Evolutionary conservation across 2,329 filamentous ascomycete genomes (phyloP).

Genomic region (Huntiella abstrusa): DNA sequence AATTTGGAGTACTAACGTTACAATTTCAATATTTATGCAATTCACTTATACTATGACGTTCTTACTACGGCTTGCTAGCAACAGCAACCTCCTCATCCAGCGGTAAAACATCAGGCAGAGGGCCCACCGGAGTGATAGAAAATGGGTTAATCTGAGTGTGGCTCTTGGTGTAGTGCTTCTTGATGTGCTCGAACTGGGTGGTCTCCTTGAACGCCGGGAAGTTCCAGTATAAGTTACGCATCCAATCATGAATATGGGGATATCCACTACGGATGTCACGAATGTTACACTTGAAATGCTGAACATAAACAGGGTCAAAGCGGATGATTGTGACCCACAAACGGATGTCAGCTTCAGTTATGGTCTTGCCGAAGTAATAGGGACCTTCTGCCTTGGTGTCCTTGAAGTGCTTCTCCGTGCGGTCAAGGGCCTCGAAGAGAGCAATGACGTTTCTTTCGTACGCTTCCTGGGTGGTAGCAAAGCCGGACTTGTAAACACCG

Average conservation of each 20-base stretch:
- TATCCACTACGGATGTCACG: constrained; percentile 72
- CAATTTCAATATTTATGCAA: constrained; percentile 11
- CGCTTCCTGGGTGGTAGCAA: constrained; percentile 65
- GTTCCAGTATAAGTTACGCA: constrained; percentile 73
- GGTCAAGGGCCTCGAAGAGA: constrained; percentile 62
- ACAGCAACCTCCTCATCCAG: constrained; percentile 60
- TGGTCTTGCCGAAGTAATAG: constrained; percentile 53
- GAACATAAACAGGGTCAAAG: constrained; percentile 65
- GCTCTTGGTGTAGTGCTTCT: constrained; percentile 48
- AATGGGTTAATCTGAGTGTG: constrained; percentile 48
- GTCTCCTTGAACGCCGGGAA: constrained; percentile 58
- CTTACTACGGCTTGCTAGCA: background rate
- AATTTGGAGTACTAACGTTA: background rate
- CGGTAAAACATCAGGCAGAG: constrained; percentile 61
- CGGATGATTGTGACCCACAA: constrained; percentile 53
- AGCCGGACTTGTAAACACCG: constrained; percentile 59
- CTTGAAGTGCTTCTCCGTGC: constrained; percentile 50
- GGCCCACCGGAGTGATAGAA: constrained; percentile 68
- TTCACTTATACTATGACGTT: background rate
- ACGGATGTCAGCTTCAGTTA: constrained; percentile 71
- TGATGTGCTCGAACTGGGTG: constrained; percentile 90
- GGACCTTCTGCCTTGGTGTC: constrained; percentile 29
- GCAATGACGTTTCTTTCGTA: constrained; percentile 55
- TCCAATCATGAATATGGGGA: constrained; percentile 61
- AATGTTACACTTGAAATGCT: constrained; percentile 78